Evolutionary conservation across 805 yeast genomes (phyloP), one percentile per base, ranked within the genome.

Genomic region (Cyberlindnera maritima): DNA sequence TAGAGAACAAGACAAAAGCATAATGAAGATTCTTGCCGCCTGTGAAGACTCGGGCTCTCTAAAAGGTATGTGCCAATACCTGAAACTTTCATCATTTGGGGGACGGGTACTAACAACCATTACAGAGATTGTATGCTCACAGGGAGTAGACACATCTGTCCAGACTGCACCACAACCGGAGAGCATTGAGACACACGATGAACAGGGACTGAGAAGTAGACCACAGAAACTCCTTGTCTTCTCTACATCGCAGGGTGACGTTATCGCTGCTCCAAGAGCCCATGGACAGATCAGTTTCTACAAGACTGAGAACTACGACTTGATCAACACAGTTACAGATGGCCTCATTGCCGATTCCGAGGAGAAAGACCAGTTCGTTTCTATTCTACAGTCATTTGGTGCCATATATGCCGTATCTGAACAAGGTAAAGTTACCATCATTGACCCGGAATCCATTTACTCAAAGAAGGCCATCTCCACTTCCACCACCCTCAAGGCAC

Each of bases 141-240:
- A 74, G 43, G 92, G 91, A 0, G 83, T 92, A 0, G 95, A 91
- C 58, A 89, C 96, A 3, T 85, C 96, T 6, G 70, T 73, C 36
- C 81, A 83, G 58, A 76, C 77, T 29, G 84, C 85, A 0, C 65
- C 69, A 12, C 87, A 83, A 59, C 95, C 96, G 0, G 73, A 70
- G 42, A 66, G 77, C 18, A 70, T 83, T 12, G 71, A 67, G 38
- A 67, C 74, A 20, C 70, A 72, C 43, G 65, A 73, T 40, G 61
- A 64, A 6, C 65, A 70, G 40, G 79, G 78, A 4, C 56, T 72
- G 4, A 62, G 59, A 35, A 66, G 61, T 33, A 65, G 67, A 43
- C 68, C 74, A 25, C 69, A 71, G 35, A 76, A 69, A 48, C 46
- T 66, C 7, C 55, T 68, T 10, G 56, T 76, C 21, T 68, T 64